phyloP scores from a whole-genome alignment of 495 filamentous ascomycete genomes.

The Symbiotaphrina buchneri region DNA sequence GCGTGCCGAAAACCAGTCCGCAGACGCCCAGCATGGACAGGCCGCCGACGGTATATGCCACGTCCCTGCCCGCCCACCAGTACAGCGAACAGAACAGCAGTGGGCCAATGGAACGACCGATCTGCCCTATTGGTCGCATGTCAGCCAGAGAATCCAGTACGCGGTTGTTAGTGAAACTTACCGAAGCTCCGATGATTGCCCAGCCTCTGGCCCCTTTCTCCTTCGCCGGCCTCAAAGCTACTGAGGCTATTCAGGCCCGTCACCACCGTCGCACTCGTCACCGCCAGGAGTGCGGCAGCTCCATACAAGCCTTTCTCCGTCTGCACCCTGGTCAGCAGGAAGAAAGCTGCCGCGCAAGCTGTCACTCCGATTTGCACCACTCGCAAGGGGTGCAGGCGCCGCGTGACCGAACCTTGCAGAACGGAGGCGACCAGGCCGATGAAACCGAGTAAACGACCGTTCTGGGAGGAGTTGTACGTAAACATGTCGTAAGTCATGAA shows the following conservation, averaged over 20 bases:
- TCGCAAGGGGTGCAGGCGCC: slow-evolving; percentile 54
- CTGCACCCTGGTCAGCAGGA: slow-evolving; percentile 45
- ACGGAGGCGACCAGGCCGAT: slow-evolving; percentile 83
- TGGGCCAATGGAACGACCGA: slow-evolving; percentile 69
- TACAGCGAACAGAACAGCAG: slow-evolving; percentile 88
- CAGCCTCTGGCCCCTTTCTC: slow-evolving; percentile 65
- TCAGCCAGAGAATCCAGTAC: not conserved
- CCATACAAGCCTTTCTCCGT: slow-evolving; percentile 47
- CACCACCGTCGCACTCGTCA: slow-evolving; percentile 84
- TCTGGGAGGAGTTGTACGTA: slow-evolving; percentile 48
- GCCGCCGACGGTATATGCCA: slow-evolving; percentile 64
- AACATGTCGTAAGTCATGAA: slow-evolving; percentile 96
- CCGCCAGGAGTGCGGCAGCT: slow-evolving; percentile 60
- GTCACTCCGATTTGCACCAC: slow-evolving; percentile 61
- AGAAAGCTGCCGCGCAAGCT: slow-evolving; percentile 57
- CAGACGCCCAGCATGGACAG: slow-evolving; percentile 54
- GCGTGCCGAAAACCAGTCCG: slow-evolving; percentile 35
- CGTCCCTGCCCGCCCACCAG: slow-evolving; percentile 90
- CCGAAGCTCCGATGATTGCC: slow-evolving; percentile 67
- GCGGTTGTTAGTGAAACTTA: slow-evolving; percentile 14
- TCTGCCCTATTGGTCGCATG: slow-evolving; percentile 31
- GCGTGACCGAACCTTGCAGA: slow-evolving; percentile 67
- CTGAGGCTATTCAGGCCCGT: slow-evolving; percentile 80
- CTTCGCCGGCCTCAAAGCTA: slow-evolving; percentile 64
- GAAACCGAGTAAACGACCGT: slow-evolving; percentile 75